Conservation (phyloP, 768 basidiomycete genomes). For the Auricularia sp. region DNA sequence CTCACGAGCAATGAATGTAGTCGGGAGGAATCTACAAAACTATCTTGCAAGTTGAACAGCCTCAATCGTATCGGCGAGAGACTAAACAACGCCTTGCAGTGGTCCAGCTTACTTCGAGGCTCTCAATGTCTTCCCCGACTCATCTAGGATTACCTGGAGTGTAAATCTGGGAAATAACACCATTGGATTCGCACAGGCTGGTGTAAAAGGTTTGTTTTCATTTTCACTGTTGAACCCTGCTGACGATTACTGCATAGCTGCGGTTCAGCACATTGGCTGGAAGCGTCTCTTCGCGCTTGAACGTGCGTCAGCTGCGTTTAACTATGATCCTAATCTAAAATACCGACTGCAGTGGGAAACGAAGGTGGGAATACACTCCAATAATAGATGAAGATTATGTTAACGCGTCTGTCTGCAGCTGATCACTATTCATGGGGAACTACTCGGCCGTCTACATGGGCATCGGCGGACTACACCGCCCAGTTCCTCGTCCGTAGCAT, state of each 20-base stretch:
- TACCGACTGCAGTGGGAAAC: background rate
- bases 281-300: conserved; percentile 18
- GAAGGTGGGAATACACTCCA: background rate
- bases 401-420: conserved; percentile 4
- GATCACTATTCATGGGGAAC: conserved; percentile 17
- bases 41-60: conserved; percentile 13
- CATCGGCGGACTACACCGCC: conserved; percentile 15
- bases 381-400: too few species aligned
- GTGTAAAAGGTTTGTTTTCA: background rate
- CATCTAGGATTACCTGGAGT: conserved; percentile 15
- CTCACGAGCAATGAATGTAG: conserved; percentile 4
- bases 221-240: background rate
- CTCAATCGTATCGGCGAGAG: background rate
- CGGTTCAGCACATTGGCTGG: conserved; percentile 15
- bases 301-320: conserved; percentile 9
- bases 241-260: conserved; percentile 14
- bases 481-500: conserved; percentile 13
- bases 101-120: conserved; percentile 20
- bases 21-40: conserved; percentile 21
- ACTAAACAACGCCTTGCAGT: conserved; percentile 6
- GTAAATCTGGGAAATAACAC: conserved; percentile 24
- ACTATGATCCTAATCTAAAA: background rate
- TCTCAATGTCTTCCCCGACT: conserved; percentile 16
- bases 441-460: conserved; percentile 13
- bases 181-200: conserved; percentile 15